These are phyloP conservation scores for Pharus latifolius DNA, from an alignment of 176 grass and related monocot genomes.

Conservation along the genomic window DNA sequence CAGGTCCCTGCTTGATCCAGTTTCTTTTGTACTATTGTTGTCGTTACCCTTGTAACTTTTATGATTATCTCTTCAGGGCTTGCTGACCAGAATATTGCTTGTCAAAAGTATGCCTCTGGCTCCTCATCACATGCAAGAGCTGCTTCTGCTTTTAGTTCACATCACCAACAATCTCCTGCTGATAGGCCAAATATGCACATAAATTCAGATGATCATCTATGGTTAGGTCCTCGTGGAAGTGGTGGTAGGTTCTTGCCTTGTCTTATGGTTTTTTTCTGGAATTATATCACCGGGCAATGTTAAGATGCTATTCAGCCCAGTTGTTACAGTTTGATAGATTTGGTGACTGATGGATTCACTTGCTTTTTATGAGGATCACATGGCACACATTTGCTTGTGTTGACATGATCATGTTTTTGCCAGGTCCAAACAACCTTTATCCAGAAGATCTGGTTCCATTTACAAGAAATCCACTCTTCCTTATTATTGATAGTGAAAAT, in stretches of 20 bases:
- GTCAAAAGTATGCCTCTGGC: constrained; percentile 46
- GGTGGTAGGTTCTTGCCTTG: constrained; percentile 34
- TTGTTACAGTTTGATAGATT: constrained; percentile 16
- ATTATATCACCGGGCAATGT: not conserved
- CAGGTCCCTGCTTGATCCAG: constrained; percentile 54
- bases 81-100: constrained; percentile 35
- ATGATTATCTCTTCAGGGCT: constrained; percentile 37
- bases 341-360: not conserved
- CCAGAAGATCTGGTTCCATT: constrained; percentile 95
- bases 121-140: constrained; percentile 22
- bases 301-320: not conserved
- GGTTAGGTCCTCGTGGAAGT: constrained; percentile 75
- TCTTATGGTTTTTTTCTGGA: not conserved
- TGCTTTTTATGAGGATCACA: not conserved
- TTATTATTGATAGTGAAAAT: constrained; percentile 89
- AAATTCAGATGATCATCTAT: constrained; percentile 56
- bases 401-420: not conserved
- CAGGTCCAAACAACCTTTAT: constrained; percentile 84
- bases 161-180: not conserved
- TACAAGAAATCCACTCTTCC: constrained; percentile 89
- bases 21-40: constrained; percentile 5
- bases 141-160: constrained; percentile 14
- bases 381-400: not conserved
- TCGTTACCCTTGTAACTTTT: constrained; percentile 17
- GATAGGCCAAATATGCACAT: constrained; percentile 32